Percentiles rank a stretch among this genome's conserved stretches.
These are phyloP conservation scores for Hemerocallis citrina DNA, from an alignment of 106 monocot genomes.

Conservation along the genomic window DNA sequence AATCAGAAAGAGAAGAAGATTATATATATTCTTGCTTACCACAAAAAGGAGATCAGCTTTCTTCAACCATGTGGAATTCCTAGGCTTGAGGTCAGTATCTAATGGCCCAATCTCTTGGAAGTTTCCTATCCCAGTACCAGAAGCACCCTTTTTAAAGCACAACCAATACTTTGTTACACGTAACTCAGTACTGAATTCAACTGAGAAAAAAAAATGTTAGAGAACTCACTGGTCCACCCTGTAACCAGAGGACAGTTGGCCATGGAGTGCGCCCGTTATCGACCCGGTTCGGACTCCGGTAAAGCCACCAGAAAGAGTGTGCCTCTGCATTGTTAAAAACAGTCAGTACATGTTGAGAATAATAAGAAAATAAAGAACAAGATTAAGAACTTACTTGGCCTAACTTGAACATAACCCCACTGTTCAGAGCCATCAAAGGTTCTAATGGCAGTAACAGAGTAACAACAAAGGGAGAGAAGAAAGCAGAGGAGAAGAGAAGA, in stretches of 20 bases:
- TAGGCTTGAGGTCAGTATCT: conserved; percentile 63
- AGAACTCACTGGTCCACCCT: conserved; percentile 78
- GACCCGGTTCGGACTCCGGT: conserved; percentile 47
- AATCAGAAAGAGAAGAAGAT: too few relatives aligned
- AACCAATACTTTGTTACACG: too few relatives aligned
- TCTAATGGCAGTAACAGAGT: not conserved
- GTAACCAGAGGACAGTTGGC: conserved; percentile 88
- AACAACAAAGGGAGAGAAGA: not conserved
- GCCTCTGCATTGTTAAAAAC: conserved; percentile 46
- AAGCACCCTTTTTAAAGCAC: too few relatives aligned
- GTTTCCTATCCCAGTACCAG: conserved; percentile 76
- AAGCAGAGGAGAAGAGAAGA: conserved; percentile 16
- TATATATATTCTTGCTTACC: too few relatives aligned
- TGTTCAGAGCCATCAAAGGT: conserved; percentile 57
- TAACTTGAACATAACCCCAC: conserved; percentile 92
- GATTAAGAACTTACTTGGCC: conserved; percentile 54
- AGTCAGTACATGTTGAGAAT: too few relatives aligned
- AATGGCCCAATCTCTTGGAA: conserved; percentile 83
- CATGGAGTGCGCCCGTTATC: conserved; percentile 50
- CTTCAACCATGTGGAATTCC: conserved; percentile 85
- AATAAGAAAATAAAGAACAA: not conserved
- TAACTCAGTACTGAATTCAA: too few relatives aligned
- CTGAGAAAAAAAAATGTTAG: too few relatives aligned
- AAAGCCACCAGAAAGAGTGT: conserved; percentile 96
- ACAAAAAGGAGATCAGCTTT: conserved; percentile 89